These are phyloP conservation scores for Amaranthus palmeri DNA, from an alignment of 148 eudicot species.

Conservation along the genomic window DNA sequence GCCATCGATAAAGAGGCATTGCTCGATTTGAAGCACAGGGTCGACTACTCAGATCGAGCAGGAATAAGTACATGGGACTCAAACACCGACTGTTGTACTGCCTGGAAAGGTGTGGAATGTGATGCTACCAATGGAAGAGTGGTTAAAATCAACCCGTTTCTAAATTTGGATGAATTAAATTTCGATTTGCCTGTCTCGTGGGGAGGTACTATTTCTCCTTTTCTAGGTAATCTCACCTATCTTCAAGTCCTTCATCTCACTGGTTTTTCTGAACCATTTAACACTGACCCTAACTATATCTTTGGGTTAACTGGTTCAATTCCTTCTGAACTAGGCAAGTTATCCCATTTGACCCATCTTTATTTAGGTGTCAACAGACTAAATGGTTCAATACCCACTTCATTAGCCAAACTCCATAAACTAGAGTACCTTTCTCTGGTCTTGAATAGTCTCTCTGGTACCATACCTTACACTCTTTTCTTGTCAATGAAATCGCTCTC, in stretches of 20 bases:
- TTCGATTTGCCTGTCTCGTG: no score
- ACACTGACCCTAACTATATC: conserved; percentile 25
- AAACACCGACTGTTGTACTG: conserved; percentile 54
- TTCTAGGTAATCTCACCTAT: conserved; percentile 45
- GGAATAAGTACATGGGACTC: conserved; percentile 35
- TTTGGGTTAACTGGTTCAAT: conserved; percentile 42
- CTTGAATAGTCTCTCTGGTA: conserved; percentile 36
- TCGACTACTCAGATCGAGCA: conserved; percentile 52
- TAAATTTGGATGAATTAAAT: conserved; percentile 48
- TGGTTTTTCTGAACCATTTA: no score
- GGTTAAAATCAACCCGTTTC: background rate
- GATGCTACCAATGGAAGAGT: conserved; percentile 44
- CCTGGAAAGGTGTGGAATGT: conserved; percentile 61
- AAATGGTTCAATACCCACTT: conserved; percentile 42
- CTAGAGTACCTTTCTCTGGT: conserved; percentile 35
- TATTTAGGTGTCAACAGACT: conserved; percentile 44
- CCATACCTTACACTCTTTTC: background rate
- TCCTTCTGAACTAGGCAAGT: conserved; percentile 48
- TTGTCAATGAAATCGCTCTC: background rate
- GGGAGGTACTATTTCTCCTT: conserved; percentile 53
- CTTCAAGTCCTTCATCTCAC: conserved; percentile 43
- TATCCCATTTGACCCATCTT: conserved; percentile 31
- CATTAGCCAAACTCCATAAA: conserved; percentile 31
- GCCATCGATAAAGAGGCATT: conserved; percentile 47
- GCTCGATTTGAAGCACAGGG: conserved; percentile 38